A percentile compares a stretch with the other conserved stretches of the same genome.
Conservation (phyloP, 345 rosid genomes). For the Hibiscus trionum region DNA sequence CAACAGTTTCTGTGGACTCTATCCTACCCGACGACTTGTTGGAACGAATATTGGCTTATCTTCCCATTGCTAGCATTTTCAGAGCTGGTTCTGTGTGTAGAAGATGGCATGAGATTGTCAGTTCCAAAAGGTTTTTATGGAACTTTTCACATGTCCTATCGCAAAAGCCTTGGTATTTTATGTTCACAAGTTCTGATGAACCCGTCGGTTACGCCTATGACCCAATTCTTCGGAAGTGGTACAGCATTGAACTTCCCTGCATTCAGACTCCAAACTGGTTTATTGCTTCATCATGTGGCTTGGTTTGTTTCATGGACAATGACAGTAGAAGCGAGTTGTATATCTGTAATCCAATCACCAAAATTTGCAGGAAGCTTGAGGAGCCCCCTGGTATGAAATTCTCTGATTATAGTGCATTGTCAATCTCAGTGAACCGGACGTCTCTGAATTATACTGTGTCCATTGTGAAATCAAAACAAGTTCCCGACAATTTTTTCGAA, state of each 20-base stretch:
- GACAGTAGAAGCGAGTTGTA: slow-evolving; percentile 70
- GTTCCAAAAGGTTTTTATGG: slow-evolving; percentile 66
- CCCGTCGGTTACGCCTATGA: slow-evolving; percentile 88
- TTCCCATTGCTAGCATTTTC: slow-evolving; percentile 80
- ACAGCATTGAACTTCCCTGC: slow-evolving; percentile 74
- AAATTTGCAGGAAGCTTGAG: slow-evolving; percentile 37
- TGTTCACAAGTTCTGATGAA: slow-evolving; percentile 88
- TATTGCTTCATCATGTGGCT: slow-evolving; percentile 76
- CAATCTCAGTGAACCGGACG: slow-evolving; percentile 42
- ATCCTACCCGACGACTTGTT: slow-evolving; percentile 78
- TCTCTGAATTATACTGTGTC: slow-evolving; percentile 53
- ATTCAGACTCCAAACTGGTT: slow-evolving; percentile 64
- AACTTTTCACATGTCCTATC: slow-evolving; percentile 43
- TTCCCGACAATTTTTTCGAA: slow-evolving; percentile 57
- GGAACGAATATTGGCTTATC: slow-evolving; percentile 78
- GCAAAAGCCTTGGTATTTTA: slow-evolving; percentile 93
- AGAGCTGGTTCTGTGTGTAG: slow-evolving; percentile 89
- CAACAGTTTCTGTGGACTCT: slow-evolving; percentile 48
- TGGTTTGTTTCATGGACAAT: slow-evolving; percentile 88
- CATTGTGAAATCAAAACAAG: slow-evolving; percentile 80
- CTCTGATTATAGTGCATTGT: slow-evolving; percentile 75
- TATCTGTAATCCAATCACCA: slow-evolving; percentile 77
- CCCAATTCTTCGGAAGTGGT: slow-evolving; percentile 75
- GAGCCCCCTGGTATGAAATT: slow-evolving; percentile 62
- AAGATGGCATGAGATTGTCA: slow-evolving; percentile 84